Conservation (phyloP, 2,329 filamentous ascomycete species). For the Aspergillus aculeatus region DNA sequence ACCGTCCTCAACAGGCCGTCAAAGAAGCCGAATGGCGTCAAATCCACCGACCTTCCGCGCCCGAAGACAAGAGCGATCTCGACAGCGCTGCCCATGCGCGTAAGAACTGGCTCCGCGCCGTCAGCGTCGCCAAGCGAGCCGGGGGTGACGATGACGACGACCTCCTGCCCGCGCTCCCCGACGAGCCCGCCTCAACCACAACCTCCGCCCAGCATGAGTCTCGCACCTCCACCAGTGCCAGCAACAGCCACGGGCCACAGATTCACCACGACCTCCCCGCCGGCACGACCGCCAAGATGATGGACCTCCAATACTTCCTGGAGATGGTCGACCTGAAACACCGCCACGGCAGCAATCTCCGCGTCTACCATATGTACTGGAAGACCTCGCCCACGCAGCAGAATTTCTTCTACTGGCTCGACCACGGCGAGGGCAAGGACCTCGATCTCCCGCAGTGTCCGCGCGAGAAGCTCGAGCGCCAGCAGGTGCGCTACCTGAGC, state of each 20-base stretch:
- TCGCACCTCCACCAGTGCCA: not conserved
- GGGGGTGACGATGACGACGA: conserved; percentile 61
- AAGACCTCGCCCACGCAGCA: conserved; percentile 72
- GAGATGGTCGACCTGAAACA: conserved; percentile 88
- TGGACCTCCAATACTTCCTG: conserved; percentile 81
- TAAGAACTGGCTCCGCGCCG: conserved; percentile 73
- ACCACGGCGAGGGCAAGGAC: conserved; percentile 71
- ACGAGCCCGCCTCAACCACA: conserved; percentile 14
- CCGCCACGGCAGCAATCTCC: conserved; percentile 78
- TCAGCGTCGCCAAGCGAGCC: conserved; percentile 68
- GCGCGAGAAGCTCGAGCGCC: conserved; percentile 69
- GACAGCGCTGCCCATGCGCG: conserved; percentile 50
- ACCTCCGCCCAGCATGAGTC: not conserved
- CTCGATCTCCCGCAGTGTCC: conserved; percentile 71
- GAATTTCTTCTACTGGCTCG: conserved; percentile 94
- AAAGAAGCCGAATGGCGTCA: conserved; percentile 58
- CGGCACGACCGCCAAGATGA: conserved; percentile 68
- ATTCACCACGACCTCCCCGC: conserved; percentile 51
- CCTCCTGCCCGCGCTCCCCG: conserved; percentile 26
- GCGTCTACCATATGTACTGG: conserved; percentile 82
- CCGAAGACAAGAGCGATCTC: conserved; percentile 5
- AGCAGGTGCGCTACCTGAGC: conserved; percentile 80
- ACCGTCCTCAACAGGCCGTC: conserved; percentile 41
- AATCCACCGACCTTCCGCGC: conserved; percentile 40
- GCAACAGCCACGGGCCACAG: conserved; percentile 7